Base-by-base conservation (phyloP, 345 rosid species). In the Gynandropsis gynandra region DNA sequence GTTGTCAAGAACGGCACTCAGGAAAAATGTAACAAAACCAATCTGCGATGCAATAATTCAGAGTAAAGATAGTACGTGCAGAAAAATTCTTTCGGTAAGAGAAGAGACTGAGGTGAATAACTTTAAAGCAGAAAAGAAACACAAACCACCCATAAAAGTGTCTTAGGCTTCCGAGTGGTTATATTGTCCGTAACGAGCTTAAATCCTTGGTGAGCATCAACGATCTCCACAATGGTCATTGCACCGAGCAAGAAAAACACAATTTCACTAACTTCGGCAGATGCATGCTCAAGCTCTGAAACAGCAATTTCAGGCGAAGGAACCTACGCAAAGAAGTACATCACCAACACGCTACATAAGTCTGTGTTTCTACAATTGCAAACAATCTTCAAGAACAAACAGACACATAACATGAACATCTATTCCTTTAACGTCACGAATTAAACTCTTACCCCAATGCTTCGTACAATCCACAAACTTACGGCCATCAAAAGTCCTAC, bases 121-220 rank as follows among this genome's bases (percentile, higher is more conserved):
- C 14, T 11, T 45, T 17, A 5, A 47, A 59, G 46, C 12, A 35
- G 13, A 61, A 18, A 55, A 8, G 29, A 38, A 68, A 40, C 36
- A 68, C 96, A 47, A 52, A 92, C 98, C 93, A 82, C 96, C 98
- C 96, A 87, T 44, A 92, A 80, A 56, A 92, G 82, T 16, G 88
- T 70, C 52, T 54, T 72, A 11, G 93, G 96, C 58, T 84, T 84
- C 69, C 96, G 78, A 72, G 98, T 80, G 35, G 93, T 92, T 58
- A 92, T 92, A 72, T 79, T 85, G 72, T 92, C 96, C 16, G 96
- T 92, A 57, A 92, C 96, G 39, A 92, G 75, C 77, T 92, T 92
- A 79, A 92, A 92, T 52, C 98, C 98, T 82, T 92, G 98, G 74
- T 92, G 98, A 49, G 98, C 96, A 71, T 92, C 98, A 47, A 92